These are phyloP conservation scores for Cercis canadensis DNA, from an alignment of 306 rosid species.

Conservation along the genomic window DNA sequence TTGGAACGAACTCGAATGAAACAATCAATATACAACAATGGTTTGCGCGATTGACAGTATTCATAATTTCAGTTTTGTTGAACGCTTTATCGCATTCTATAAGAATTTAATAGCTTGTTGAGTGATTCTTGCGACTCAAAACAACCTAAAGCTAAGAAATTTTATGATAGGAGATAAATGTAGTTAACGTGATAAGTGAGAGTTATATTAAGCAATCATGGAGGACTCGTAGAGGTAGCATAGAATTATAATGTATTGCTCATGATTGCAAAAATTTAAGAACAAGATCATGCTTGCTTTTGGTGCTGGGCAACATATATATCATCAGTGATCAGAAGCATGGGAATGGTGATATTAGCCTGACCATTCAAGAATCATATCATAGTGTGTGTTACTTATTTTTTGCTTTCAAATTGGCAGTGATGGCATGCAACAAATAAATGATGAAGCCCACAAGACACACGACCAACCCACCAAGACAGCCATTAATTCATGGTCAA, in stretches of 20 bases:
- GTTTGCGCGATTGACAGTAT: no score
- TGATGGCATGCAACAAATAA: slow-evolving; percentile 23
- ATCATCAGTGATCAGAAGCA: slow-evolving; percentile 31
- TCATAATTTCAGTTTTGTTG: no score
- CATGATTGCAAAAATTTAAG: no score
- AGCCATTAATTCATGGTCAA: no score
- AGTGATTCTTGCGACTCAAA: no score
- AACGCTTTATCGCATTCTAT: no score
- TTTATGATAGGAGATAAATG: background rate
- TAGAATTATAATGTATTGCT: slow-evolving; percentile 39
- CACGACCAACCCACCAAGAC: slow-evolving; percentile 5
- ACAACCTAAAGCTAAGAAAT: no score
- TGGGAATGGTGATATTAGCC: slow-evolving; percentile 23
- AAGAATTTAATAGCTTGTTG: no score
- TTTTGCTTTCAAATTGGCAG: background rate
- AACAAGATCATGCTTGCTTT: slow-evolving; percentile 21
- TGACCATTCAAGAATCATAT: slow-evolving; percentile 22
- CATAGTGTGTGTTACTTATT: background rate
- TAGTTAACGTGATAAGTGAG: slow-evolving; percentile 17
- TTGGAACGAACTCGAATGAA: no score
- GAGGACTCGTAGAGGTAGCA: no score
- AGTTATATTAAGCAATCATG: slow-evolving; percentile 27
- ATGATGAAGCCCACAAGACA: slow-evolving; percentile 32
- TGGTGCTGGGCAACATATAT: slow-evolving; percentile 5
- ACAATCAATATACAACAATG: no score